A percentile compares a stretch with the other conserved stretches of the same genome.
Conservation (phyloP, 441 rosid genomes). For the Populus hybrid region DNA sequence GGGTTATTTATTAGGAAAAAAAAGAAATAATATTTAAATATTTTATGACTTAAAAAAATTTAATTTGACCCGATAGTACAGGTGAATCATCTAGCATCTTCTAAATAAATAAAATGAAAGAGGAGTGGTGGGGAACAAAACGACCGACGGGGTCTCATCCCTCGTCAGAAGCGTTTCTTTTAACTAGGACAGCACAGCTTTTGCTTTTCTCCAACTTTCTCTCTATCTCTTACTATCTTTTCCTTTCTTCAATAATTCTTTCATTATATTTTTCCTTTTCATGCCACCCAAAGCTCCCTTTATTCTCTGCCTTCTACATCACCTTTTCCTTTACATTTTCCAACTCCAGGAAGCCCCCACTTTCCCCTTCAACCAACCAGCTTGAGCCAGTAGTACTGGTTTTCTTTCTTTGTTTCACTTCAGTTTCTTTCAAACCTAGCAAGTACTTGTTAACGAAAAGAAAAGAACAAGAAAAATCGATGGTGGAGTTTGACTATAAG, state of each 20-base stretch:
- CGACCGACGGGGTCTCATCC: not conserved
- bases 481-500: constrained; percentile 49
- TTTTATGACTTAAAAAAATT: too few species aligned
- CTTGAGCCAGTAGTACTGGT: not conserved
- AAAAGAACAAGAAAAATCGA: constrained; percentile 3
- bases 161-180: constrained; percentile 1
- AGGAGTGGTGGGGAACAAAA: constrained; percentile 13
- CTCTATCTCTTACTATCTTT: constrained; percentile 27
- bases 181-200: constrained; percentile 5
- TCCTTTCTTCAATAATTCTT: constrained; percentile 52
- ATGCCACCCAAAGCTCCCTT: constrained; percentile 27
- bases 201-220: not conserved
- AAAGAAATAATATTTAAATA: too few species aligned
- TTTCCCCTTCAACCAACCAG: constrained; percentile 12
- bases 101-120: not conserved
- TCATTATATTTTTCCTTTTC: constrained; percentile 27
- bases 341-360: not conserved
- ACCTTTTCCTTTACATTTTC: constrained; percentile 1
- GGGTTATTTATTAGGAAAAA: too few species aligned
- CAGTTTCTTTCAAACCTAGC: not conserved
- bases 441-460: not conserved
- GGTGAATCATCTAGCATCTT: too few species aligned
- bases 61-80: too few species aligned
- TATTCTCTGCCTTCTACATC: constrained; percentile 19
- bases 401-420: not conserved